These are phyloP conservation scores for Nitzschia inconspicua DNA, from an alignment of 108 stramenopile species.

Conservation along the genomic window DNA sequence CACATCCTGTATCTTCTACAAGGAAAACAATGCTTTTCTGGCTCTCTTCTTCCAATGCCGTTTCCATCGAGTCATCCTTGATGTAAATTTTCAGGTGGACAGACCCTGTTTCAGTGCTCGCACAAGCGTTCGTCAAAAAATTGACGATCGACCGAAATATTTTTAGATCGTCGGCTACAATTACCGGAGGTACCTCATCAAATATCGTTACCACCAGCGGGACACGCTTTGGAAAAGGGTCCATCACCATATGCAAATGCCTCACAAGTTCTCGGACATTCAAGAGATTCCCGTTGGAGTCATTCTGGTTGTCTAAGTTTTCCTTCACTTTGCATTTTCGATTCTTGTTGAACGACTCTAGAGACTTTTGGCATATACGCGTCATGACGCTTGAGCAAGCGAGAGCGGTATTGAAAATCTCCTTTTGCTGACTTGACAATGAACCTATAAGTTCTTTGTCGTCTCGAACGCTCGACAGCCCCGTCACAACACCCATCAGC, in stretches of 20 bases:
- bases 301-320: too few relatives aligned
- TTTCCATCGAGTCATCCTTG: slow-evolving; percentile 12
- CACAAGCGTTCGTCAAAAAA: slow-evolving; percentile 72
- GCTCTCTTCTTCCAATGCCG: neutral
- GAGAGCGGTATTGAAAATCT: slow-evolving; percentile 50
- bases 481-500: slow-evolving; percentile 60
- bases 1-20: slow-evolving; percentile 67
- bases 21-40: slow-evolving; percentile 37
- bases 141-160: slow-evolving; percentile 70
- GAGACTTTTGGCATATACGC: slow-evolving; percentile 62
- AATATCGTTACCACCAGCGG: slow-evolving; percentile 49
- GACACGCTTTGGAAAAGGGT: slow-evolving; percentile 62
- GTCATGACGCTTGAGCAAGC: slow-evolving; percentile 58
- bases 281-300: slow-evolving; percentile 3
- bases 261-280: slow-evolving; percentile 45
- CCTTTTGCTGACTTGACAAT: slow-evolving; percentile 43
- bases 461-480: slow-evolving; percentile 53
- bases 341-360: slow-evolving; percentile 45
- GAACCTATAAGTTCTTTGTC: slow-evolving; percentile 38
- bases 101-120: slow-evolving; percentile 51
- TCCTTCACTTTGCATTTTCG: slow-evolving; percentile 10
- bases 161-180: slow-evolving; percentile 61
- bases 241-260: slow-evolving; percentile 46
- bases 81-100: slow-evolving; percentile 48
- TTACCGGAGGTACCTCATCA: slow-evolving; percentile 38